phyloP scores from a whole-genome alignment of 768 basidiomycete genomes.

The Crassisporium funariophilum region DNA sequence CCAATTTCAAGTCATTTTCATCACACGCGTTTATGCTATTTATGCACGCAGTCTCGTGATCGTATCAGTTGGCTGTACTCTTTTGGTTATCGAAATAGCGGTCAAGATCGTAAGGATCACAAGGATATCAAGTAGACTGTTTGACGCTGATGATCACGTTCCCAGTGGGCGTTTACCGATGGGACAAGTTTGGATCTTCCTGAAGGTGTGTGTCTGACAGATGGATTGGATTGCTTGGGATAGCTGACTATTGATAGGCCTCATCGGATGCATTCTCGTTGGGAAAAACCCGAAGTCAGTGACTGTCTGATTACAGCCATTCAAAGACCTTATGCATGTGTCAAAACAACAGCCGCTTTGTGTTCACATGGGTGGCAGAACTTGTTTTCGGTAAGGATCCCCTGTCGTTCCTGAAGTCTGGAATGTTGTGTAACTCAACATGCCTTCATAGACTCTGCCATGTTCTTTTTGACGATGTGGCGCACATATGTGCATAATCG shows the following conservation, averaged over 20 bases:
- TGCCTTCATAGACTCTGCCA: slow-evolving; percentile 34
- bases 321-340: neutral
- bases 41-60: slow-evolving; percentile 25
- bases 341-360: slow-evolving; percentile 32
- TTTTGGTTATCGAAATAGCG: slow-evolving; percentile 28
- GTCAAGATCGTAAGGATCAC: slow-evolving; percentile 33
- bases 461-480: slow-evolving; percentile 35
- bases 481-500: slow-evolving; percentile 23
- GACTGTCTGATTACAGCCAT: neutral
- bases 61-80: slow-evolving; percentile 16
- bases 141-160: too few relatives aligned
- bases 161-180: slow-evolving; percentile 40
- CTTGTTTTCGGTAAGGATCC: slow-evolving; percentile 31
- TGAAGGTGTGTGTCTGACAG: slow-evolving; percentile 29
- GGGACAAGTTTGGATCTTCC: slow-evolving; percentile 33
- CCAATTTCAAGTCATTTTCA: slow-evolving; percentile 27
- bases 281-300: slow-evolving; percentile 30
- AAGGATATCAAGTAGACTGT: neutral
- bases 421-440: too few relatives aligned
- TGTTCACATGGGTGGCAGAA: slow-evolving; percentile 40
- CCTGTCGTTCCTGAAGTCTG: neutral
- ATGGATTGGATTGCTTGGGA: too few relatives aligned
- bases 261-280: slow-evolving; percentile 39
- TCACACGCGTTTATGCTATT: slow-evolving; percentile 32
- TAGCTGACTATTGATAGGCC: too few relatives aligned